Evolutionary conservation across 257 asterid genomes (phyloP), one percentile per base, ranked within the genome.

Genomic region (Penstemon barbatus): DNA sequence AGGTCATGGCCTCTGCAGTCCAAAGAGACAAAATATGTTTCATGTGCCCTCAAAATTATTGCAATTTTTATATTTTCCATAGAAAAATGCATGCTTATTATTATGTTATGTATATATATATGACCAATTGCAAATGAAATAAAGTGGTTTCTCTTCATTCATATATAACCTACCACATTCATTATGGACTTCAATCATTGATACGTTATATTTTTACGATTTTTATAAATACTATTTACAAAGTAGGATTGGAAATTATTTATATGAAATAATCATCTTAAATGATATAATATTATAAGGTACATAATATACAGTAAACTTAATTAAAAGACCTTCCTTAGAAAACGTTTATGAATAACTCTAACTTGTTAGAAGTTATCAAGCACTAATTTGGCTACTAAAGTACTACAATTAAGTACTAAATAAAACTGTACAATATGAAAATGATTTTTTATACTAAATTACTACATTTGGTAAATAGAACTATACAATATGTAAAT

Each of bases 31-130:
- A 74, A 52, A 77, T 82, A 75, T 79, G 81, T 80, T 77, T 73
- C 88, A 81, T 72, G 79, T 85, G 88, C 69, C 75, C 66, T 49
- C 42, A 59, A 75, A 48, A 72, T 57, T 69, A 73, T 71, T 57
- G 37, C 49, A 67, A 44, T 37, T 8, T 61, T 37, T 3, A 44
- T 25, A 49, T 49, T 49, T 10, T 49, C 11, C 6, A 9, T 11
- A 45, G 55, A 75, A 53, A 7, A 8, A 13, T 3, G 18, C 33
- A 25, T 25, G 33, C 33, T 25, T 25, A 25, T 25, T 25, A 25
- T 25, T 49, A 9, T 49, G 54, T 9, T 15, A 15, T 15, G 0
- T 15, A 15, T 15, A 15, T 15, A 49, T 49, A 36, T 11, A 44
- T 18, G 13, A 11, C 66, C 15, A 51, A 19, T 8, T 4, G 4